Conservation (phyloP, 805 yeast genomes). For the Starmera pachycereana region DNA sequence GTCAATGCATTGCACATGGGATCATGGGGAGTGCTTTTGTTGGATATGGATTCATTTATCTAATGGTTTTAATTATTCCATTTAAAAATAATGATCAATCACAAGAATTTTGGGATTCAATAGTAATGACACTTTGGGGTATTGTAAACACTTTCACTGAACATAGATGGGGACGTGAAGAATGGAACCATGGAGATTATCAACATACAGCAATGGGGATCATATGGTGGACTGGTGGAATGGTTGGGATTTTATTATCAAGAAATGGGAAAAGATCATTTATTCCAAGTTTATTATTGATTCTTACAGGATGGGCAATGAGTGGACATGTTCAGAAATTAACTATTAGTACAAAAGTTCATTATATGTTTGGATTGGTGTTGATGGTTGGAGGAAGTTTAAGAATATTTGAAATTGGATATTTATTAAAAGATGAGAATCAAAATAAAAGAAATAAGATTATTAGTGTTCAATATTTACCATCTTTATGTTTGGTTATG, state of each 20-base stretch:
- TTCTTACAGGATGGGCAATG: constrained; percentile 94
- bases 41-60: constrained; percentile 62
- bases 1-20: constrained; percentile 96
- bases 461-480: constrained; percentile 71
- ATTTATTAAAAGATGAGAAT: constrained; percentile 57
- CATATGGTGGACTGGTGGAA: constrained; percentile 93
- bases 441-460: constrained; percentile 32
- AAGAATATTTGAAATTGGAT: constrained; percentile 71
- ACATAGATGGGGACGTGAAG: constrained; percentile 86
- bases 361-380: constrained; percentile 74
- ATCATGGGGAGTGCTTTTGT: constrained; percentile 92
- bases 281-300: constrained; percentile 71
- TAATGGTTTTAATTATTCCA: constrained; percentile 59
- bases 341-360: constrained; percentile 75
- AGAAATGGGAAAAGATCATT: constrained; percentile 59
- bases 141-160: constrained; percentile 92
- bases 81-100: constrained; percentile 48
- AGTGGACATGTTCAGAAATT: constrained; percentile 75
- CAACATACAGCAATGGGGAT: constrained; percentile 97
- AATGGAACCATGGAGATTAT: constrained; percentile 87
- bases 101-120: constrained; percentile 80
- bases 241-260: constrained; percentile 71
- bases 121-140: constrained; percentile 82
- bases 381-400: constrained; percentile 69
- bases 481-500: constrained; percentile 70